A percentile compares a stretch with the other conserved stretches of the same genome.
phyloP scores from a whole-genome alignment of 2,329 filamentous ascomycete species.

The Drechslerella stenobrocha region DNA sequence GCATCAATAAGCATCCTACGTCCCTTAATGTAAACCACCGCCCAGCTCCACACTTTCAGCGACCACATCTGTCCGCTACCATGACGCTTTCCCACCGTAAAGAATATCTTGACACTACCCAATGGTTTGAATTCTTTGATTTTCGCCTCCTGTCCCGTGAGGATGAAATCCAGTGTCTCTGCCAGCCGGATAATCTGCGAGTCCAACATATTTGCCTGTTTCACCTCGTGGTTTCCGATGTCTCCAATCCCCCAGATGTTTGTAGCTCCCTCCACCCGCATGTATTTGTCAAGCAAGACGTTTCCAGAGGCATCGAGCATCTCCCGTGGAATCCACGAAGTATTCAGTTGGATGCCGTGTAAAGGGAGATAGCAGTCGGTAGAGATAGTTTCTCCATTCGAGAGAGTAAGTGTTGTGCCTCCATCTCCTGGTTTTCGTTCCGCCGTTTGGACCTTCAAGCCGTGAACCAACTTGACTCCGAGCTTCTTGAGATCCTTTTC shows the following conservation, averaged over 20 bases:
- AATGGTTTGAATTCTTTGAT: constrained; percentile 45
- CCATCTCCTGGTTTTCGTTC: constrained; percentile 11
- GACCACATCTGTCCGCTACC: constrained; percentile 46
- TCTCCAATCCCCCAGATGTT: constrained; percentile 50
- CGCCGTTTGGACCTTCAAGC: constrained; percentile 26
- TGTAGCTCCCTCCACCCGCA: constrained; percentile 42
- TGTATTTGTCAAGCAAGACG: constrained; percentile 45
- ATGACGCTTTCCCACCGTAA: constrained; percentile 47
- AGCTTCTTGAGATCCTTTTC: constrained; percentile 45
- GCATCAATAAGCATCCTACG: constrained; percentile 48
- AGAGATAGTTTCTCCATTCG: constrained; percentile 23
- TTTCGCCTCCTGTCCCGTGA: constrained; percentile 27
- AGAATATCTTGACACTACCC: constrained; percentile 48
- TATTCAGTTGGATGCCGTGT: constrained; percentile 45
- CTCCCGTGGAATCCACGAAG: constrained; percentile 28
- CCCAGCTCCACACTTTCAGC: constrained; percentile 49
- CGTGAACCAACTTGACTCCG: constrained; percentile 38
- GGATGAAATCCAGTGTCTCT: constrained; percentile 32
- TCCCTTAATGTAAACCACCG: constrained; percentile 46
- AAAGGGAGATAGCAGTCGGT: constrained; percentile 48
- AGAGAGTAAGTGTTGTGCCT: constrained; percentile 36
- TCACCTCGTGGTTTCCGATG: constrained; percentile 47
- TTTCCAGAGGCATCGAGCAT: constrained; percentile 45
- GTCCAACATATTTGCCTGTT: constrained; percentile 48
- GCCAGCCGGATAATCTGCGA: constrained; percentile 50